These are phyloP conservation scores for Teunomyces lycoperdinae DNA, from an alignment of 805 yeast genomes.

Conservation along the genomic window DNA sequence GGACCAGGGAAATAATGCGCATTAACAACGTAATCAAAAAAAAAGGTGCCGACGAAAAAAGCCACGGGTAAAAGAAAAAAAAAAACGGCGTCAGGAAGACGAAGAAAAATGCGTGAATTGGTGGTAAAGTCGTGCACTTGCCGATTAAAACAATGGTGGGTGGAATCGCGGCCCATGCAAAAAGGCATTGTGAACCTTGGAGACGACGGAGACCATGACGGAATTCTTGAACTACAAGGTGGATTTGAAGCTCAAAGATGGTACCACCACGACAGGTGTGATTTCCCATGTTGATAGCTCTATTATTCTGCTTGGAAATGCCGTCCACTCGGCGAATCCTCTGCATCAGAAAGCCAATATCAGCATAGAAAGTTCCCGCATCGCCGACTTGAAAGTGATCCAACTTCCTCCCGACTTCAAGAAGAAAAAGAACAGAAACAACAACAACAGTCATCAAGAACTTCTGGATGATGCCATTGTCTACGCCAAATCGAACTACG, in stretches of 20 bases:
- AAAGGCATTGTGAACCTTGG: background rate
- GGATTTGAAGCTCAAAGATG: slow-evolving; percentile 36
- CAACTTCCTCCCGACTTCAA: slow-evolving; percentile 44
- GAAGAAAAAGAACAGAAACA: slow-evolving; percentile 12
- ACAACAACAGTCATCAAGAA: slow-evolving; percentile 11
- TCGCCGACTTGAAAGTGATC: slow-evolving; percentile 54
- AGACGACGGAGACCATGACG: slow-evolving; percentile 20
- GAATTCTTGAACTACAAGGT: slow-evolving; percentile 44
- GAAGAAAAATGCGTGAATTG: background rate
- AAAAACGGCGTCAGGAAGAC: background rate
- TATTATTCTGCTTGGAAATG: slow-evolving; percentile 25
- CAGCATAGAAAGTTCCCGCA: slow-evolving; percentile 33
- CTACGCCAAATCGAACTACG: slow-evolving; percentile 15
- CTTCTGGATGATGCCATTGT: slow-evolving; percentile 28
- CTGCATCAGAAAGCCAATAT: slow-evolving; percentile 11
- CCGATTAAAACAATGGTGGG: background rate
- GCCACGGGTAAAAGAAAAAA: background rate
- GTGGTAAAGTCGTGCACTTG: background rate
- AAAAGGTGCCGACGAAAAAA: background rate
- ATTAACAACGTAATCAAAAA: background rate
- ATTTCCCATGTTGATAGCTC: slow-evolving; percentile 31
- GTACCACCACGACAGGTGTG: slow-evolving; percentile 31
- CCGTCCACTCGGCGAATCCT: slow-evolving; percentile 11
- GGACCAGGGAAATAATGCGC: too few relatives aligned
- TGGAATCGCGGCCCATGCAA: too few relatives aligned